A percentile compares a stretch with the other conserved stretches of the same genome.
Evolutionary conservation across 2,329 filamentous ascomycete species (phyloP).

Genomic region (Colletotrichum sp.): DNA sequence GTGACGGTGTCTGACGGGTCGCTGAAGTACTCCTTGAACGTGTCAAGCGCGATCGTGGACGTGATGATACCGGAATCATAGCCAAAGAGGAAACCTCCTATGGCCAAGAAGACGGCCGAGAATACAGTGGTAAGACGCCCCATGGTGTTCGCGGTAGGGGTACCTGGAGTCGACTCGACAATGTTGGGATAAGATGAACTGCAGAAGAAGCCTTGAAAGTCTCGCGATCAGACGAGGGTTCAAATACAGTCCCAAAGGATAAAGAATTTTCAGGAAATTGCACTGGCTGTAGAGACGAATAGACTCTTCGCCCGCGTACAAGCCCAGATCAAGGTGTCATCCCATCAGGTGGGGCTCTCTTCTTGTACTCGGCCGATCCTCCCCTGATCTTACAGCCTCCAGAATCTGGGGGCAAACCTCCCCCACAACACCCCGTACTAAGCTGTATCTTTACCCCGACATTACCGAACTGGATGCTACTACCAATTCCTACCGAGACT

Average conservation of each 20-base stretch:
- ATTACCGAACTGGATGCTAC: background rate
- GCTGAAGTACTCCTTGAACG: constrained; percentile 44
- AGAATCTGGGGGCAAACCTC: background rate
- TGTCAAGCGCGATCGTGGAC: constrained; percentile 28
- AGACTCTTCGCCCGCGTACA: background rate
- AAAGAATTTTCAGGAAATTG: background rate
- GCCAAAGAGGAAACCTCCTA: constrained; percentile 40
- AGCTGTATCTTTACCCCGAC: constrained; percentile 10
- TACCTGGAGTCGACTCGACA: background rate
- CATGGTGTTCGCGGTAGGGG: constrained; percentile 14
- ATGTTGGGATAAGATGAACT: background rate
- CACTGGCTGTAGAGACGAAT: background rate
- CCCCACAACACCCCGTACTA: background rate
- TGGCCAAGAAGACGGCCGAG: constrained; percentile 28
- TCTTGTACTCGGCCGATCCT: background rate
- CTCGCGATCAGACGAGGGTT: background rate
- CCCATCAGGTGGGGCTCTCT: background rate
- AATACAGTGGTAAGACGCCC: constrained; percentile 6
- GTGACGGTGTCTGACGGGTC: constrained; percentile 33
- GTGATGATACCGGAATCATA: constrained; percentile 55
- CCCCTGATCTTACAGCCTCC: background rate
- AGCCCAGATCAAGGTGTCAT: background rate
- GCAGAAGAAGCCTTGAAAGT: background rate
- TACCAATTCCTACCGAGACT: background rate
- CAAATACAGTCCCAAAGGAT: background rate